A percentile compares a stretch with the other conserved stretches of the same genome.
Conservation (phyloP, 2,329 filamentous ascomycete genomes). For the Byssothecium circinans region DNA sequence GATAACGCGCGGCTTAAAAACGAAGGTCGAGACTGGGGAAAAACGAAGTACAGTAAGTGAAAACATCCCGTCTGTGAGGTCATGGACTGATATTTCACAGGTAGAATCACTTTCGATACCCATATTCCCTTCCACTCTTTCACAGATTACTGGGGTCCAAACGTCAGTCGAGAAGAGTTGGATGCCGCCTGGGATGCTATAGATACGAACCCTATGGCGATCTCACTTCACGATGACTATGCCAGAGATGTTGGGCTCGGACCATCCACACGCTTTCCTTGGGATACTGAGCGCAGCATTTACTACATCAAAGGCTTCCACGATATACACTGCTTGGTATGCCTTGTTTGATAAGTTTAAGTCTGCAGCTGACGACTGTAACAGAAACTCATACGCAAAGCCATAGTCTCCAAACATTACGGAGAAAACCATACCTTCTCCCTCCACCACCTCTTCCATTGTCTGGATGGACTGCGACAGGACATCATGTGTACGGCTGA, state of each 20-base stretch:
- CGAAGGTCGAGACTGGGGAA: conserved; percentile 14
- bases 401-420: conserved; percentile 33
- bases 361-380: background rate
- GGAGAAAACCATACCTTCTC: conserved; percentile 24
- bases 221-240: conserved; percentile 34
- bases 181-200: conserved; percentile 40
- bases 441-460: conserved; percentile 37
- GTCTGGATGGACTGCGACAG: conserved; percentile 37
- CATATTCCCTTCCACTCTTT: conserved; percentile 28
- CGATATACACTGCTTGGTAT: conserved; percentile 39
- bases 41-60: conserved; percentile 30
- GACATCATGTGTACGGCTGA: conserved; percentile 40
- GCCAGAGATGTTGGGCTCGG: conserved; percentile 25
- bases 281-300: conserved; percentile 39
- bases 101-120: conserved; percentile 32
- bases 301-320: conserved; percentile 42
- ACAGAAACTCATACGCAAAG: conserved; percentile 40
- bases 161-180: conserved; percentile 26
- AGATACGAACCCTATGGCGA: conserved; percentile 35
- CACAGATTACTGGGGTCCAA: conserved; percentile 36
- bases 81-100: conserved; percentile 9
- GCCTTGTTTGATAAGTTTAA: background rate
- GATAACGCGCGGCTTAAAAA: conserved; percentile 26
- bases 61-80: background rate
- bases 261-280: conserved; percentile 35